Evolutionary conservation across 768 basidiomycete genomes (phyloP).

Genomic region (Leucocoprinus leucothites): DNA sequence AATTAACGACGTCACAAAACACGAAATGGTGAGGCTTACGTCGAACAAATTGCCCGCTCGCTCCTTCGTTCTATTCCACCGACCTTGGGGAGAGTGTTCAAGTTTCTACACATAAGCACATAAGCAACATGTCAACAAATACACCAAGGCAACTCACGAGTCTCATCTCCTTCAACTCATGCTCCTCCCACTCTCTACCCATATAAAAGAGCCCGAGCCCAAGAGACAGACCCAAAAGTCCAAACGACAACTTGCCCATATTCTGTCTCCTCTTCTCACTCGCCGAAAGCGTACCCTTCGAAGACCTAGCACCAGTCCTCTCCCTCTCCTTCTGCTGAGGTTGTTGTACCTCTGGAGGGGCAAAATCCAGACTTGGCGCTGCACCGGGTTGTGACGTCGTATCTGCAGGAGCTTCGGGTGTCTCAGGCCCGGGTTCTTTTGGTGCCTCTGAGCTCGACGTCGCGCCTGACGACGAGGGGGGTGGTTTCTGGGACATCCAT

Average conservation of each 20-base stretch:
- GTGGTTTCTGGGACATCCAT: conserved; percentile 31
- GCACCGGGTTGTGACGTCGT: conserved; percentile 16
- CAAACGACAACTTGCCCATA: conserved; percentile 53
- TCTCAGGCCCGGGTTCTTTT: conserved; percentile 18
- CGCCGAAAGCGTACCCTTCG: conserved; percentile 73
- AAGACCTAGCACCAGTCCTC: conserved; percentile 74
- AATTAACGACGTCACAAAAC: not conserved
- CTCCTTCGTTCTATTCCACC: conserved; percentile 61
- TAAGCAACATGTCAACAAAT: not conserved
- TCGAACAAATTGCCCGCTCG: conserved; percentile 67
- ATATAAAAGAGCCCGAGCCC: conserved; percentile 59
- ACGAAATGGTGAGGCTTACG: conserved; percentile 37
- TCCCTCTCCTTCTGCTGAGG: conserved; percentile 26
- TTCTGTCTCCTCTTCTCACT: conserved; percentile 69
- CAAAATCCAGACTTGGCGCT: conserved; percentile 62
- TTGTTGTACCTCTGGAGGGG: conserved; percentile 46
- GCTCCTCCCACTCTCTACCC: conserved; percentile 76
- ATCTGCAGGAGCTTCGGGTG: conserved; percentile 16
- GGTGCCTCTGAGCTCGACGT: conserved; percentile 8
- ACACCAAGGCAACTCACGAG: conserved; percentile 39
- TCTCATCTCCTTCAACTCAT: conserved; percentile 64
- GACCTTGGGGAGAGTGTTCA: conserved; percentile 56
- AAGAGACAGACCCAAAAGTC: conserved; percentile 51
- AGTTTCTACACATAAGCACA: conserved; percentile 36
- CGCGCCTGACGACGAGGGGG: conserved; percentile 15